Conservation (phyloP, 345 rosid species). For the Brassica napus region DNA sequence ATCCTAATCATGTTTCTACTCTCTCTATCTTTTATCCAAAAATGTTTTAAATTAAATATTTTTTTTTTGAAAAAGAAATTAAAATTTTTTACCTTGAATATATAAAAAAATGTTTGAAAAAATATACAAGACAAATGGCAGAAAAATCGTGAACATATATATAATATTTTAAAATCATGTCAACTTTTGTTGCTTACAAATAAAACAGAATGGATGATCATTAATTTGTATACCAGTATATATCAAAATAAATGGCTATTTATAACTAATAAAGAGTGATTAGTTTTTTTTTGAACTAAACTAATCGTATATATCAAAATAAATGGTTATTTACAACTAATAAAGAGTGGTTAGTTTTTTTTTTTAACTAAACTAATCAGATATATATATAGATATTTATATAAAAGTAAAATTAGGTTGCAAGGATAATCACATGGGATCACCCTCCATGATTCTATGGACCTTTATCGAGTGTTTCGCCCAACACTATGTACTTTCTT, state of each 20-base stretch:
- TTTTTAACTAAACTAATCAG: too few species aligned
- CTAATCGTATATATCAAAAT: background rate
- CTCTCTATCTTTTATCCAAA: background rate
- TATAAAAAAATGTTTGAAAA: background rate
- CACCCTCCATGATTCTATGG: constrained; percentile 26
- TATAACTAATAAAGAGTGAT: background rate
- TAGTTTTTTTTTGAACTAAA: too few species aligned
- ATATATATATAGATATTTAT: background rate
- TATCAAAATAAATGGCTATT: background rate
- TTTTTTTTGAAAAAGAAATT: background rate
- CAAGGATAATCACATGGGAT: constrained; percentile 38
- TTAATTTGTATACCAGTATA: background rate
- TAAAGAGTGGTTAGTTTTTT: background rate
- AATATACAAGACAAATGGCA: background rate
- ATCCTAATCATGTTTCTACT: background rate
- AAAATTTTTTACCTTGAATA: background rate
- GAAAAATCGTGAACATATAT: background rate
- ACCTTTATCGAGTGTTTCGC: constrained; percentile 34
- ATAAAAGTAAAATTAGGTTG: constrained; percentile 15
- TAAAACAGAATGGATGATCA: background rate
- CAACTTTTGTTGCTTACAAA: background rate
- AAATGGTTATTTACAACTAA: background rate
- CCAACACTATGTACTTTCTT: constrained; percentile 19
- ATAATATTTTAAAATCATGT: background rate
- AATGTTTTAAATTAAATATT: background rate